Evolutionary conservation across 1,284 basidiomycete species (phyloP).

Genomic region (Trichosporon inkin): DNA sequence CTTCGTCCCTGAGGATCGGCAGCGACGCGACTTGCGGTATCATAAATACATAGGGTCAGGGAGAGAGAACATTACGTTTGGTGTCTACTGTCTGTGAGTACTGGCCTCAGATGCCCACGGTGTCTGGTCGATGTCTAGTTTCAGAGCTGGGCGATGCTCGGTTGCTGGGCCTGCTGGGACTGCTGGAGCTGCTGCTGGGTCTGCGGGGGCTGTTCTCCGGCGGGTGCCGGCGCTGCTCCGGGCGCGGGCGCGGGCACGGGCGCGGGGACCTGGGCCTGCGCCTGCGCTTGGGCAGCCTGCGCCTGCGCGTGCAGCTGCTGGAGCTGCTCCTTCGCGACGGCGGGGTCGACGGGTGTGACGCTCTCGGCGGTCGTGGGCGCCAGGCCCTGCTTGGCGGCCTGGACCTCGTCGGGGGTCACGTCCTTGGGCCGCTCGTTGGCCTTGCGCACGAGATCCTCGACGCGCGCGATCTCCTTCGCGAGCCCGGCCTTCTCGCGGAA

Average conservation of each 20-base stretch:
- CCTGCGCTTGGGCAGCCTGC: not conserved
- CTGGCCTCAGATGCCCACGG: conserved; percentile 5
- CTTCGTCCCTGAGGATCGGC: not conserved
- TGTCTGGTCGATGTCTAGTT: conserved; percentile 10
- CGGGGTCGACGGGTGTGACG: conserved; percentile 8
- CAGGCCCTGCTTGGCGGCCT: conserved; percentile 8
- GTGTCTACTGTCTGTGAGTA: not conserved
- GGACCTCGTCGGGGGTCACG: conserved; percentile 13
- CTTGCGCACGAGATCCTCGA: conserved; percentile 40
- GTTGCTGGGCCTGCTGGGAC: not conserved
- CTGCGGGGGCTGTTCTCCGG: not conserved
- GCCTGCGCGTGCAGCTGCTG: conserved; percentile 2
- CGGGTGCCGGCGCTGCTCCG: not conserved
- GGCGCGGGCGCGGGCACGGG: not conserved
- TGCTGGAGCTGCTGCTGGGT: not conserved
- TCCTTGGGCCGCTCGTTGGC: conserved; percentile 25
- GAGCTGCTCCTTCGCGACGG: not conserved
- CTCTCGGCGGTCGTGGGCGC: conserved; percentile 22
- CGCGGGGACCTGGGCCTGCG: not conserved
- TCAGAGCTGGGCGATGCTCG: conserved; percentile 18
- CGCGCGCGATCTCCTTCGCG: conserved; percentile 38
- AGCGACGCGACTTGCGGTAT: no score
- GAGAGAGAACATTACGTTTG: not conserved
- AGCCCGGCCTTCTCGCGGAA: conserved; percentile 47
- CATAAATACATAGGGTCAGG: no score